Evolutionary conservation across 2,329 filamentous ascomycete genomes (phyloP).

Genomic region (Aphanoascus verrucosus): DNA sequence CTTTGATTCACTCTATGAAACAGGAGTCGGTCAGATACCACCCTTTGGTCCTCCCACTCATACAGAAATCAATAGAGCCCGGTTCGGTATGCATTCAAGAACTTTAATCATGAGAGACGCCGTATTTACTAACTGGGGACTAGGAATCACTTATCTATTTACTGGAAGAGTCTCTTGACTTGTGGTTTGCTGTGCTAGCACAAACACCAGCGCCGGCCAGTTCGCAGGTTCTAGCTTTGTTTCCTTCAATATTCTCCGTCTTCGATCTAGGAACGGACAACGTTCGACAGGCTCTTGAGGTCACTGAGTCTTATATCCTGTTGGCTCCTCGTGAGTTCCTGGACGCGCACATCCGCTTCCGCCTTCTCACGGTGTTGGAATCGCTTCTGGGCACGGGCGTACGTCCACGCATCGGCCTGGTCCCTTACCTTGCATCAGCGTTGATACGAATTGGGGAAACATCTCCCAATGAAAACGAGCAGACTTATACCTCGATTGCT

Average conservation of each 20-base stretch:
- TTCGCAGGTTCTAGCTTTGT: slow-evolving; percentile 51
- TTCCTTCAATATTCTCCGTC: slow-evolving; percentile 53
- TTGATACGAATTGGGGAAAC: slow-evolving; percentile 53
- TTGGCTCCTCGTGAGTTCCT: slow-evolving; percentile 46
- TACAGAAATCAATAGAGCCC: slow-evolving; percentile 66
- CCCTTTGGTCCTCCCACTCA: slow-evolving; percentile 65
- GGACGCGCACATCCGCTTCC: slow-evolving; percentile 30
- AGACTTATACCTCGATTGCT: slow-evolving; percentile 53
- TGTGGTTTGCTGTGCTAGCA: slow-evolving; percentile 68
- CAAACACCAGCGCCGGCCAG: slow-evolving; percentile 53
- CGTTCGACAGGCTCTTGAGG: slow-evolving; percentile 50
- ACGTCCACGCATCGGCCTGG: slow-evolving; percentile 31
- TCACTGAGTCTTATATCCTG: slow-evolving; percentile 60
- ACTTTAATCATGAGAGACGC: slow-evolving; percentile 3
- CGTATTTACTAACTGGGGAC: slow-evolving; percentile 2
- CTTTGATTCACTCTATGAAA: slow-evolving; percentile 78
- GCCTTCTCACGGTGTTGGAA: slow-evolving; percentile 31
- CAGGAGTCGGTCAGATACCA: slow-evolving; percentile 69
- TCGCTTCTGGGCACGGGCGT: slow-evolving; percentile 31
- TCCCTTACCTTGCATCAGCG: slow-evolving; percentile 48
- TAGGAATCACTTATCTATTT: slow-evolving; percentile 63
- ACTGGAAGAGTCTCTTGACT: slow-evolving; percentile 79
- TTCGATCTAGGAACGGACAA: slow-evolving; percentile 57
- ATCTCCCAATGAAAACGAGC: slow-evolving; percentile 46
- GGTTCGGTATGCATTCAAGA: slow-evolving; percentile 59